A percentile compares a stretch with the other conserved stretches of the same genome.
These are phyloP conservation scores for Pythium dissimile DNA, from an alignment of 352 stramenopile species.

Conservation along the genomic window DNA sequence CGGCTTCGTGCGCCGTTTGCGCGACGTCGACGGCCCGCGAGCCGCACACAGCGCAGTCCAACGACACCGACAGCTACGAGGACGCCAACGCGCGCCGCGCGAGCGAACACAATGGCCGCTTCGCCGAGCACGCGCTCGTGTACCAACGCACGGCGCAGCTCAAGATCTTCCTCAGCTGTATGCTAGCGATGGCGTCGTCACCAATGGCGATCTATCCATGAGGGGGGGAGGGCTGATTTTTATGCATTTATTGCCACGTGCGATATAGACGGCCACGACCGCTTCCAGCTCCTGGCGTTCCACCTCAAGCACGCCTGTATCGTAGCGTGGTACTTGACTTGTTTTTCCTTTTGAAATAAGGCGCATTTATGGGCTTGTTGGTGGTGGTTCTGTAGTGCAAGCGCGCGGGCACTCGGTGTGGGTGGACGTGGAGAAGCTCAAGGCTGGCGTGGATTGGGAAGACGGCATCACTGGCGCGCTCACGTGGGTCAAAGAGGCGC, in stretches of 20 bases:
- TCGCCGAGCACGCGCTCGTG: constrained; percentile 5
- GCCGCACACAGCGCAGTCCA: constrained; percentile 10
- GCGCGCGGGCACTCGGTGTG: constrained; percentile 58
- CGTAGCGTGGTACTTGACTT: not conserved
- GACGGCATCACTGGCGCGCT: constrained; percentile 61
- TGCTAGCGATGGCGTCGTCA: too few species aligned
- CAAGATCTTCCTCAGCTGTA: constrained; percentile 78
- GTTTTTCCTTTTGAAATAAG: not conserved
- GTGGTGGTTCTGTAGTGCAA: constrained; percentile 38
- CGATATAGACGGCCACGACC: constrained; percentile 60
- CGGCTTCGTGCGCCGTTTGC: constrained; percentile 9
- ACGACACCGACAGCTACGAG: not conserved
- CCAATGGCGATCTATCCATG: too few species aligned
- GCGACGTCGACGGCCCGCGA: not conserved
- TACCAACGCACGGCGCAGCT: constrained; percentile 48
- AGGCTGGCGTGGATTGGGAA: constrained; percentile 72
- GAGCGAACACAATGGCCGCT: not conserved
- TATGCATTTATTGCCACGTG: too few species aligned
- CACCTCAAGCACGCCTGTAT: constrained; percentile 60
- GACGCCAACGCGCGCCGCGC: not conserved
- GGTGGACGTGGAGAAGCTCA: constrained; percentile 69
- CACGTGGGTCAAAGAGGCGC: constrained; percentile 65
- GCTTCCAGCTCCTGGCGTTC: constrained; percentile 69
- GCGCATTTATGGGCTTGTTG: not conserved
- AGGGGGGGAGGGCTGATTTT: not conserved